phyloP scores from a whole-genome alignment of 495 filamentous ascomycete species.

The Bryoglossum gracile region DNA sequence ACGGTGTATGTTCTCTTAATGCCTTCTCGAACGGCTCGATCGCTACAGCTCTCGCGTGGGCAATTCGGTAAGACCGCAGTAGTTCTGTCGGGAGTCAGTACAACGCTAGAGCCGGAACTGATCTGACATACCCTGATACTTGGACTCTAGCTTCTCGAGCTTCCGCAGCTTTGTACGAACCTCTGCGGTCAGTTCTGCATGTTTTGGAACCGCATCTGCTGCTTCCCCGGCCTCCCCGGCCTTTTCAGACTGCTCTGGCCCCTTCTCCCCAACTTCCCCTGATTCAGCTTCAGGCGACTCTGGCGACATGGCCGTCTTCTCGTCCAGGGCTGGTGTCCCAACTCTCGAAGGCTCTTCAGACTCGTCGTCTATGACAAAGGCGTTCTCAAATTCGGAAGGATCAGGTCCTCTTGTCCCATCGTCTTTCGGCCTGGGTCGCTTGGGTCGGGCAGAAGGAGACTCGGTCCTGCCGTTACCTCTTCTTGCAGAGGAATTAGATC shows the following conservation, averaged over 20 bases:
- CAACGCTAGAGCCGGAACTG: not conserved
- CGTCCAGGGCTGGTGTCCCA: slow-evolving; percentile 41
- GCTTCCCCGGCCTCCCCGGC: too few relatives aligned
- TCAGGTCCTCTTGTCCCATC: slow-evolving; percentile 45
- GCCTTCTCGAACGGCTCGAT: slow-evolving; percentile 92
- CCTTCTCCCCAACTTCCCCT: slow-evolving; percentile 21
- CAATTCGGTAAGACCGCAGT: slow-evolving; percentile 81
- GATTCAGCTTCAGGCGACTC: slow-evolving; percentile 27
- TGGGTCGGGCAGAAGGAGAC: slow-evolving; percentile 16
- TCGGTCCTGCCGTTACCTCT: slow-evolving; percentile 16
- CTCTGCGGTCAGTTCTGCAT: slow-evolving; percentile 61
- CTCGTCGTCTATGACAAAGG: slow-evolving; percentile 78
- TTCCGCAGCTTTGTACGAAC: slow-evolving; percentile 63
- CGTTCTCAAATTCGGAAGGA: slow-evolving; percentile 75
- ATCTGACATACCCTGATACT: slow-evolving; percentile 68
- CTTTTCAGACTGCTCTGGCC: slow-evolving; percentile 8
- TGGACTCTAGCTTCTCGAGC: slow-evolving; percentile 78
- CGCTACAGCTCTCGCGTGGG: slow-evolving; percentile 72
- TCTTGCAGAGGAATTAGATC: slow-evolving; percentile 15
- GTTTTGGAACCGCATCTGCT: not conserved
- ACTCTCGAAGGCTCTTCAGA: slow-evolving; percentile 47
- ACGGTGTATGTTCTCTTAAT: slow-evolving; percentile 82
- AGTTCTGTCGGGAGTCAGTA: slow-evolving; percentile 51
- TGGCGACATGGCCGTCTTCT: slow-evolving; percentile 24
- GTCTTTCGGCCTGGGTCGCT: slow-evolving; percentile 19